phyloP scores from a whole-genome alignment of 441 rosid genomes.

The Brassica hybrid region DNA sequence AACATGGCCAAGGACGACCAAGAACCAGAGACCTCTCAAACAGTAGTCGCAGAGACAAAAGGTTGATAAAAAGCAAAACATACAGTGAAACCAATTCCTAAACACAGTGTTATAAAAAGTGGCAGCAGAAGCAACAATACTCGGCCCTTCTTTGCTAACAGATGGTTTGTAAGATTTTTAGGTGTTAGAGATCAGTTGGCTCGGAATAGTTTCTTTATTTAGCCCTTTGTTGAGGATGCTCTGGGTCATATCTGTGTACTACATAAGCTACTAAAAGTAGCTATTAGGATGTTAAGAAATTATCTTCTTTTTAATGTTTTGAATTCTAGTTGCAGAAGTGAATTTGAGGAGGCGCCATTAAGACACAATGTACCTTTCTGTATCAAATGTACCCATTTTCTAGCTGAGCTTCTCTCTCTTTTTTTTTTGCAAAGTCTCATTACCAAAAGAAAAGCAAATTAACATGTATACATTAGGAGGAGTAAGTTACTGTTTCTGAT shows the following conservation, averaged over 20 bases:
- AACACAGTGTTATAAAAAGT: constrained; percentile 35
- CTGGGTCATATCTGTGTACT: constrained; percentile 2
- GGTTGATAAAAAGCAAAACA: constrained; percentile 38
- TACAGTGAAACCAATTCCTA: constrained; percentile 32
- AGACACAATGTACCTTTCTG: constrained; percentile 21
- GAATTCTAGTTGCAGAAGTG: constrained; percentile 18
- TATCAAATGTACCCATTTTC: constrained; percentile 12
- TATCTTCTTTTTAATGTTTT: background rate
- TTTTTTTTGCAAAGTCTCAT: background rate
- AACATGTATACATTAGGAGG: too few relatives aligned
- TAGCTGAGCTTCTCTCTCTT: background rate
- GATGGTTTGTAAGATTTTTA: constrained; percentile 34
- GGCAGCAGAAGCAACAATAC: constrained; percentile 27
- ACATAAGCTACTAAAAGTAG: constrained; percentile 12
- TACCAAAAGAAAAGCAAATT: background rate
- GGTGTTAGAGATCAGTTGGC: constrained; percentile 36
- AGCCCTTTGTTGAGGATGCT: constrained; percentile 8
- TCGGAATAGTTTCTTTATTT: constrained; percentile 27
- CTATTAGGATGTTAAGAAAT: background rate
- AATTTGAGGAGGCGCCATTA: constrained; percentile 13
- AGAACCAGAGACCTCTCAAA: constrained; percentile 46
- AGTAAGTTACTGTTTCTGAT: too few relatives aligned
- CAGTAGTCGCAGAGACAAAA: constrained; percentile 38
- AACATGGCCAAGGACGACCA: constrained; percentile 59
- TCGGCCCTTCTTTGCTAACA: constrained; percentile 32